Conservation (phyloP, 805 yeast genomes). For the Wickerhamiella galacta region DNA sequence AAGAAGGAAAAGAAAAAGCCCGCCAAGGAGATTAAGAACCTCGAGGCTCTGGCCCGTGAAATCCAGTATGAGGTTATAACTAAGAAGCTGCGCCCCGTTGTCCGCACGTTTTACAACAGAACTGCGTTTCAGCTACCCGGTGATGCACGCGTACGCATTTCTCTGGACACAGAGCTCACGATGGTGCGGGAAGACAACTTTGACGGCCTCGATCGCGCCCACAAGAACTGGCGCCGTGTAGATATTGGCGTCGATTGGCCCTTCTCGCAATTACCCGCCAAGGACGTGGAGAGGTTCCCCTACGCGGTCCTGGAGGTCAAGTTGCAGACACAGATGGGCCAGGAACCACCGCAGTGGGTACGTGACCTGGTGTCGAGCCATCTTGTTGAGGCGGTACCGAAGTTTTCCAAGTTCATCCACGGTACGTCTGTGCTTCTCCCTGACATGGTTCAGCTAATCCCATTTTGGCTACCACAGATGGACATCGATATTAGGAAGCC, state of each 20-base stretch:
- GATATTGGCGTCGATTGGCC: conserved; percentile 98
- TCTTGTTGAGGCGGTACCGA: conserved; percentile 94
- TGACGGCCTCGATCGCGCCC: conserved; percentile 80
- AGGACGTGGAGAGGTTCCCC: conserved; percentile 85
- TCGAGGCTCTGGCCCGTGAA: conserved; percentile 85
- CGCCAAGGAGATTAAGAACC: conserved; percentile 69
- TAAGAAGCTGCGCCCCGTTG: conserved; percentile 78
- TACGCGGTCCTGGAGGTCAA: conserved; percentile 96
- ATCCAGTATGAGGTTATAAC: conserved; percentile 80
- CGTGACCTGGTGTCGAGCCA: conserved; percentile 81
- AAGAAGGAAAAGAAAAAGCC: conserved; percentile 85
- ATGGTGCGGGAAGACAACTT: conserved; percentile 97
- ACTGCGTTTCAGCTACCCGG: conserved; percentile 99
- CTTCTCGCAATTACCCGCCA: conserved; percentile 64
- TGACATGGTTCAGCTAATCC: conserved; percentile 66
- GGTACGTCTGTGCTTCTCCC: conserved; percentile 89
- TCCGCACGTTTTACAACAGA: conserved; percentile 91
- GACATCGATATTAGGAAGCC: conserved; percentile 88
- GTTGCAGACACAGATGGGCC: conserved; percentile 93
- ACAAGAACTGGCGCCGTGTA: conserved; percentile 94
- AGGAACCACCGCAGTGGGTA: conserved; percentile 98
- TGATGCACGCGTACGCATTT: conserved; percentile 96
- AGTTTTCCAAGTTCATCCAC: conserved; percentile 91
- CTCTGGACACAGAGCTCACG: conserved; percentile 90
- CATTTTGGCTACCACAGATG: conserved; percentile 98